Base-by-base conservation (phyloP, 345 rosid genomes). In the Eucalyptus erythrocorys region DNA sequence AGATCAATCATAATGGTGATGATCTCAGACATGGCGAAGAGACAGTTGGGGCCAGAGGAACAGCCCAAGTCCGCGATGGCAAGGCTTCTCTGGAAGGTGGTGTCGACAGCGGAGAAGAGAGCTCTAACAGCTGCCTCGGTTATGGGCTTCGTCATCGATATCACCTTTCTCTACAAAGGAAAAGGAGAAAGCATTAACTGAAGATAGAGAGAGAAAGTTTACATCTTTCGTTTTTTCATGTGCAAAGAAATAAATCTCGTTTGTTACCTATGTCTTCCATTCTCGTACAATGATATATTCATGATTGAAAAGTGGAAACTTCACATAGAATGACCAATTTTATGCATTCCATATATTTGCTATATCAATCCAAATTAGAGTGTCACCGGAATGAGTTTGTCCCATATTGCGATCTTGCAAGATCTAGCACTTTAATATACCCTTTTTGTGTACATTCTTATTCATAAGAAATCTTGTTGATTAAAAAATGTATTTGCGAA, bases 1-100 rank as follows among this genome's bases (percentile, higher is more conserved):
- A 91, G 55, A 19, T 61, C 71, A 21, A 89, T 90, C 13, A 93
- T 91, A 13, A 32, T 34, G 85, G 57, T 51, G 57, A 95, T 89
- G 80, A 68, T 68, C 22, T 68, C 12, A 9, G 42, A 32, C 42
- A 68, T 8, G 42, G 80, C 42, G 42, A 32, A 68, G 80, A 68
- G 42, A 32, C 22, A 3, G 80, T 68, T 68, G 22, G 42, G 80
- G 24, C 80, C 80, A 3, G 57, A 32, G 42, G 42, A 68, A 16
- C 80, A 32, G 42, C 80, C 42, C 80, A 68, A 7, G 80, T 68
- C 42, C 42, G 12, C 80, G 1, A 68, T 68, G 42, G 80, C 42
- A 42, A 68, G 24, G 80, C 10, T 51, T 68, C 22, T 24, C 42
- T 8, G 12, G 80, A 19, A 68, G 37, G 80, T 10, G 57, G 57